phyloP scores from a whole-genome alignment of 2,329 filamentous ascomycete genomes.

The Neoscytalidium dimidiatum region DNA sequence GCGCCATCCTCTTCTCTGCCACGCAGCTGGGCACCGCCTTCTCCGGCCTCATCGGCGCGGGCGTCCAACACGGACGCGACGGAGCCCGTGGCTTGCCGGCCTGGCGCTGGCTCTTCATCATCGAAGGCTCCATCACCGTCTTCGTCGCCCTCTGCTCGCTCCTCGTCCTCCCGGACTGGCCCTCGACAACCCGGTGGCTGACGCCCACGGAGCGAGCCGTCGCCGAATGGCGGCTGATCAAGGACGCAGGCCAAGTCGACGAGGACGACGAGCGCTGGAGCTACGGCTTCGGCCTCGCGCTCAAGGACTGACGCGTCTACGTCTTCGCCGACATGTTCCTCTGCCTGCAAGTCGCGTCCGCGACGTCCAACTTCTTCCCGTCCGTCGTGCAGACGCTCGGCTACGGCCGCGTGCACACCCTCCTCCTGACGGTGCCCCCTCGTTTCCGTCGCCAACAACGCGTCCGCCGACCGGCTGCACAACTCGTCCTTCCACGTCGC shows the following conservation, averaged over 20 bases:
- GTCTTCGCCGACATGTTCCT: conserved; percentile 21
- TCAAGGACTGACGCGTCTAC: neutral
- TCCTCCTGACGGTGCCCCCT: conserved; percentile 30
- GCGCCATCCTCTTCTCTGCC: conserved; percentile 41
- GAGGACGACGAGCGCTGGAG: neutral
- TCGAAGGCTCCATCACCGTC: conserved; percentile 6
- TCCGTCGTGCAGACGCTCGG: conserved; percentile 39
- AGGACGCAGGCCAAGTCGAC: neutral
- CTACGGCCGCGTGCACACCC: conserved; percentile 37
- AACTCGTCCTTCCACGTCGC: conserved; percentile 27
- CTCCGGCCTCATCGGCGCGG: conserved; percentile 43
- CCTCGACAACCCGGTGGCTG: conserved; percentile 48
- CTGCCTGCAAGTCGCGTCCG: conserved; percentile 25
- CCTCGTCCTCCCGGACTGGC: conserved; percentile 35
- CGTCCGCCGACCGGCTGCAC: conserved; percentile 35
- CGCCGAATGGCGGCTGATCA: neutral
- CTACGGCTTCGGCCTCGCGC: neutral
- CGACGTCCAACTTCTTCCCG: conserved; percentile 35
- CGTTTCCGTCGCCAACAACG: conserved; percentile 26
- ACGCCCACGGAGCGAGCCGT: conserved; percentile 36
- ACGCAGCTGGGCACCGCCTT: conserved; percentile 43
- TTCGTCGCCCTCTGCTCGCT: conserved; percentile 27
- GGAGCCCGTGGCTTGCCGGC: neutral
- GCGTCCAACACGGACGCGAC: conserved; percentile 34
- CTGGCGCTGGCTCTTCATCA: conserved; percentile 14